Conservation (phyloP, 257 asterid genomes). For the Nicotiana benthamiana region DNA sequence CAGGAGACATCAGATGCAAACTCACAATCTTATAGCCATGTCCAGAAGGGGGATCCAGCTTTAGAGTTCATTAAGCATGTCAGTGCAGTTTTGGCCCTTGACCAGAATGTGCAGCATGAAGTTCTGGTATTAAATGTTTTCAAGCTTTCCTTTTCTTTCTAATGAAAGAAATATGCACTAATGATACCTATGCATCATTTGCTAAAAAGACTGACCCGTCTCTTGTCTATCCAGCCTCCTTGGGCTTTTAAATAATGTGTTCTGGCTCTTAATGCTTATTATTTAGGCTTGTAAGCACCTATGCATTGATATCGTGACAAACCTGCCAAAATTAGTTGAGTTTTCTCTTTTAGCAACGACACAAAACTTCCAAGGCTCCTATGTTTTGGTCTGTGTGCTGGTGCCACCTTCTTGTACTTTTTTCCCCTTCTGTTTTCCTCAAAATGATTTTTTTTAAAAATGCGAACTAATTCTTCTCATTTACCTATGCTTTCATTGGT, state of each 20-base stretch:
- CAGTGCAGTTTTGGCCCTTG: slow-evolving; percentile 90
- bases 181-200: background rate
- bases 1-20: slow-evolving; percentile 28
- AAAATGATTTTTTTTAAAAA: too few relatives aligned
- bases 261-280: background rate
- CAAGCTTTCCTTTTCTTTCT: background rate
- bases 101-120: slow-evolving; percentile 90
- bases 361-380: background rate
- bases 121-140: slow-evolving; percentile 59
- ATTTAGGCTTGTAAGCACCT: background rate
- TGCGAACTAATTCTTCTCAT: background rate
- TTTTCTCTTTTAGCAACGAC: background rate
- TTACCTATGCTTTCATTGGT: background rate
- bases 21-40: slow-evolving; percentile 29
- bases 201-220: background rate
- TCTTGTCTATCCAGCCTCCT: too few relatives aligned
- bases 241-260: background rate
- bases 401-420: background rate
- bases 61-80: slow-evolving; percentile 87
- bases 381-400: background rate
- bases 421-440: background rate
- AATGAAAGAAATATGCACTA: background rate
- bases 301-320: background rate
- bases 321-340: background rate
- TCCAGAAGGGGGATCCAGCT: slow-evolving; percentile 63